Base-by-base conservation (phyloP, 2,329 filamentous ascomycete species). In the Clonostachys byssicola region DNA sequence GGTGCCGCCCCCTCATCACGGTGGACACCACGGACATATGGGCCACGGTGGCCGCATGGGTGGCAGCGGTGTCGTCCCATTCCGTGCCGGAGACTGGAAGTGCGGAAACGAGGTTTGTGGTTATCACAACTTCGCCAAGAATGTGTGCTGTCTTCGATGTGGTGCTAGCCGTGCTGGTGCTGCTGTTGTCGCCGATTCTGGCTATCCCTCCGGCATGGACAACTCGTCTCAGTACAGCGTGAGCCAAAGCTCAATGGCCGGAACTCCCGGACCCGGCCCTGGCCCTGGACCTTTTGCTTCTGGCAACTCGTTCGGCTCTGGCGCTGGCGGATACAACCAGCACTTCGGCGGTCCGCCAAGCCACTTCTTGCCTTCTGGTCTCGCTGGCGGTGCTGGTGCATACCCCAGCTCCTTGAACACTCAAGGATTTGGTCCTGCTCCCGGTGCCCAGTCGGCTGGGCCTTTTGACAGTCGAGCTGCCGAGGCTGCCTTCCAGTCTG, bases 101-200 rank as follows among this genome's bases (percentile, higher is more conserved):
- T 99, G 94, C 63, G 94, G 94, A 48, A 94, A 94, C 54, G 94
- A 99, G 63, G 91, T 92, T 36, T 99, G 94, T 65, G 90, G 89
- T 49, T 99, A 99, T 69, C 94, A 99, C 76, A 99, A 99, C 74
- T 99, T 99, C 64, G 94, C 94, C 52, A 99, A 99, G 81, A 99
- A 99, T 60, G 92, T 97, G 49, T 95, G 90, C 71, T 99, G 94
- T 69, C 82, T 99, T 52, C 89, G 94, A 50, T 99, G 94, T 64
- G 94, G 94, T 65, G 94, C 92, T 46, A 95, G 91, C 66, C 89
- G 94, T 58, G 92, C 92, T 51, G 90, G 89, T 52, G 94, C 94
- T 49, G 92, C 92, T 14, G 89, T 99, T 44, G 90, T 97, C 49
- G 92, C 92, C 33, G 94, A 97, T 66, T 92, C 91, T 38, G 89